Base-by-base conservation (phyloP, 1,284 basidiomycete genomes). In the Phylloboletellus chloephorus region DNA sequence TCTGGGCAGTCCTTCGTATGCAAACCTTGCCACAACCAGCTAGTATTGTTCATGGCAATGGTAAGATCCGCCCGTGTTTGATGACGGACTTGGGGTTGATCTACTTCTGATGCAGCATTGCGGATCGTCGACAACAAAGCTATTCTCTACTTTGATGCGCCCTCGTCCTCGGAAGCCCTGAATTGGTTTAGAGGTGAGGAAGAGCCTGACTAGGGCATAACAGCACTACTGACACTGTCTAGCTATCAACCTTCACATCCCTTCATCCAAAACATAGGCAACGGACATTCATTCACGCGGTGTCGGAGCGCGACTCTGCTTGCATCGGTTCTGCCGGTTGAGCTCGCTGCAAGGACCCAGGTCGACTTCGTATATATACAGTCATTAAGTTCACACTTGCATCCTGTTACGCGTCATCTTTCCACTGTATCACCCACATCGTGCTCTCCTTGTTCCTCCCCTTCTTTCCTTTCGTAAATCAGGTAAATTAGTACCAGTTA, bases 1-100 rank as follows among this genome's bases (percentile, higher is more conserved):
- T 96, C 15, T 96, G 90, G 84, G 90, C 89, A 29, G 93, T 96
- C 30, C 67, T 96, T 45, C 74, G 93, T 35, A 90, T 97, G 88
- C 88, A 89, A 62, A 93, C 87, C 0, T 64, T 88, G 44, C 82
- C 83, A 22, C 88, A 88, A 59, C 90, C 88, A 5, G 90, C 88
- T n/a, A 90, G 85, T 52, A 88, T 94, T 41, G 84, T 90, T 21
- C 81, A 88, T 57, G 86, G 85, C 36, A 91, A 86, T 60, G 79
- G 86, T 89, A 52, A 57, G 79, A 56, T 41, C 13, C 15, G 16
- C 44, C 37, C 25, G 44, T 38, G 24, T 52, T 46, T 30, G 22
- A 31, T 44, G 26, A 25, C 13, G 34, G 20, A 37, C 28, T 26
- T 13, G 24, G 29, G 23, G 24, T 42, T 46, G 25, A 53, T 44